These are phyloP conservation scores for Puccinia coronata DNA, from an alignment of 1,284 basidiomycete genomes.

Conservation along the genomic window DNA sequence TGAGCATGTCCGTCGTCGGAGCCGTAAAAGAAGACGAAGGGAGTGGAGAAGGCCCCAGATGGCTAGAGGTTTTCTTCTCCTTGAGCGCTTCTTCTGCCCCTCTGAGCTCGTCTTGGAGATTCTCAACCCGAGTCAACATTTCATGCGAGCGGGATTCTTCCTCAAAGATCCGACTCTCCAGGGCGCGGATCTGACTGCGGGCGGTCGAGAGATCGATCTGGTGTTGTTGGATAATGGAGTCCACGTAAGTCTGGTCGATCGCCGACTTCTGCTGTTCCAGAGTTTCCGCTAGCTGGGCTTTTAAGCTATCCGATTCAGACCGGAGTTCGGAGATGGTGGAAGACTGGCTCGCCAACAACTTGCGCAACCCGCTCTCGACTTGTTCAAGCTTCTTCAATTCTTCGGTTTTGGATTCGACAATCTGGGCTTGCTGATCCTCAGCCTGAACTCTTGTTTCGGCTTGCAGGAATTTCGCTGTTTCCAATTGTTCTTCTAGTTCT, in stretches of 20 bases:
- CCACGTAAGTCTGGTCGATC: constrained; percentile 43
- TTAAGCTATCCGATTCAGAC: constrained; percentile 3
- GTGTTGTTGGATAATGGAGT: constrained; percentile 49
- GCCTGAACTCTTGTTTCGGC: not conserved
- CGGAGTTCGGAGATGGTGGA: not conserved
- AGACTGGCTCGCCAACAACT: constrained; percentile 17
- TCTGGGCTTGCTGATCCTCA: not conserved
- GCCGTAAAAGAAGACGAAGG: not conserved
- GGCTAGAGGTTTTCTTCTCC: not conserved
- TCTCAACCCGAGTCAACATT: constrained; percentile 46
- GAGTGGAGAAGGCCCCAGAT: too few species aligned
- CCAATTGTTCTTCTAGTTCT: constrained; percentile 12
- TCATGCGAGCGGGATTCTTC: constrained; percentile 48
- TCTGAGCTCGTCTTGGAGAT: constrained; percentile 45
- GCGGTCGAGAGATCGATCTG: constrained; percentile 49
- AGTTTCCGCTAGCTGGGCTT: constrained; percentile 2
- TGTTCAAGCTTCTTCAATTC: constrained; percentile 12
- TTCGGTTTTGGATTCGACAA: constrained; percentile 2
- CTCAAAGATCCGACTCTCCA: constrained; percentile 47
- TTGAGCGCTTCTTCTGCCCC: constrained; percentile 40
- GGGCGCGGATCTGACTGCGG: constrained; percentile 42
- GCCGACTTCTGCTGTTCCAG: constrained; percentile 2
- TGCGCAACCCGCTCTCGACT: not conserved
- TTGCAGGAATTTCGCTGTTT: constrained; percentile 4
- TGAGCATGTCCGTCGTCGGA: not conserved